Percentiles rank a stretch among this genome's conserved stretches.
phyloP scores from a whole-genome alignment of 768 basidiomycete genomes.

The Auricularia cornea region DNA sequence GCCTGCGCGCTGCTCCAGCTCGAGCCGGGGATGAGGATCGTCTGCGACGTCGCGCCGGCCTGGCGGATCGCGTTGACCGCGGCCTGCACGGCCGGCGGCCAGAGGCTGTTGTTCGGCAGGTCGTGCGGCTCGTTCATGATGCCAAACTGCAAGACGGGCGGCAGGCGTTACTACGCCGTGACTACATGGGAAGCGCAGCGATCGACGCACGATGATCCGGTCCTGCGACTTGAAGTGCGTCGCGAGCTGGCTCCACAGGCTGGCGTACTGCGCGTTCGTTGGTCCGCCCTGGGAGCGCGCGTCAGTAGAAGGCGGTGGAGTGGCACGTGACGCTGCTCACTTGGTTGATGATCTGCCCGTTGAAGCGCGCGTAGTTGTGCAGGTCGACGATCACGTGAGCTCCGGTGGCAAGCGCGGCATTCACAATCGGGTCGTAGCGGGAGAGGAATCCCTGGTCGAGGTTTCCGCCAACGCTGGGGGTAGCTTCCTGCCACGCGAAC shows the following conservation, averaged over 20 bases:
- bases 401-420: slow-evolving; percentile 35
- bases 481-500: slow-evolving; percentile 46
- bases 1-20: slow-evolving; percentile 31
- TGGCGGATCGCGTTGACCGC: slow-evolving; percentile 35
- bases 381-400: slow-evolving; percentile 45
- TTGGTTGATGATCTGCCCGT: slow-evolving; percentile 26
- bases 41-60: slow-evolving; percentile 33
- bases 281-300: slow-evolving; percentile 33
- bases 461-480: slow-evolving; percentile 39
- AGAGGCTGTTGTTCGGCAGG: slow-evolving; percentile 26
- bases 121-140: slow-evolving; percentile 46
- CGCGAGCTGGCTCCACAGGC: slow-evolving; percentile 34
- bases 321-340: slow-evolving; percentile 19
- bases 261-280: slow-evolving; percentile 32
- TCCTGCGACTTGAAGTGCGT: slow-evolving; percentile 27
- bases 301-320: slow-evolving; percentile 12
- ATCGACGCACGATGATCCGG: slow-evolving; percentile 28
- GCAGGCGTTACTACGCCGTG: slow-evolving; percentile 17
- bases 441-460: slow-evolving; percentile 38
- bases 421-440: slow-evolving; percentile 40
- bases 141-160: slow-evolving; percentile 13
- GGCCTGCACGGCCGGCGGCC: slow-evolving; percentile 25
- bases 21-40: slow-evolving; percentile 37
- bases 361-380: slow-evolving; percentile 57
- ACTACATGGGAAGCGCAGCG: slow-evolving; percentile 14